Evolutionary conservation across 495 filamentous ascomycete genomes (phyloP).

Genomic region (Neurospora sp.): DNA sequence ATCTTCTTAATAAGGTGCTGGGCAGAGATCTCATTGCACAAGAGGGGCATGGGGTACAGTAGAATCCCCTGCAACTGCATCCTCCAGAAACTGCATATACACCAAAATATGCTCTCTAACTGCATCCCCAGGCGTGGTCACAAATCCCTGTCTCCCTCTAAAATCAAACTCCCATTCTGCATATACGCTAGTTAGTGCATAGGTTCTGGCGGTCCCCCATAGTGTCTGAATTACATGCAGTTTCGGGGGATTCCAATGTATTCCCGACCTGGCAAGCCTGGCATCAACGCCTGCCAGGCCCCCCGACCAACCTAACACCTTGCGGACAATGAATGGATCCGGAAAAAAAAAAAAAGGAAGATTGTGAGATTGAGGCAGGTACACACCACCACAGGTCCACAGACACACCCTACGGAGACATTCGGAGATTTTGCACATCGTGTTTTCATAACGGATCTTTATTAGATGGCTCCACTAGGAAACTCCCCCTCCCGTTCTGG

Average conservation of each 20-base stretch:
- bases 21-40: neutral
- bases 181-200: too few species aligned
- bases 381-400: neutral
- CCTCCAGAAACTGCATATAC: too few species aligned
- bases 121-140: too few species aligned
- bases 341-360: neutral
- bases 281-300: neutral
- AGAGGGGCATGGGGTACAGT: neutral
- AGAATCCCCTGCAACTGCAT: too few species aligned
- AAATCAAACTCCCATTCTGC: too few species aligned
- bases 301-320: neutral
- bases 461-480: neutral
- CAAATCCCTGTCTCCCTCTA: too few species aligned
- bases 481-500: neutral
- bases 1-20: neutral
- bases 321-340: neutral
- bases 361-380: neutral
- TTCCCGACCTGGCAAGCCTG: neutral
- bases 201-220: too few species aligned
- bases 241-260: too few species aligned
- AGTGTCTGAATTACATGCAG: too few species aligned
- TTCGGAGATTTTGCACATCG: neutral
- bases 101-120: too few species aligned
- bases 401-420: neutral
- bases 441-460: neutral